phyloP scores from a whole-genome alignment of 1,284 basidiomycete genomes.

The Pyrrhoderma noxium region DNA sequence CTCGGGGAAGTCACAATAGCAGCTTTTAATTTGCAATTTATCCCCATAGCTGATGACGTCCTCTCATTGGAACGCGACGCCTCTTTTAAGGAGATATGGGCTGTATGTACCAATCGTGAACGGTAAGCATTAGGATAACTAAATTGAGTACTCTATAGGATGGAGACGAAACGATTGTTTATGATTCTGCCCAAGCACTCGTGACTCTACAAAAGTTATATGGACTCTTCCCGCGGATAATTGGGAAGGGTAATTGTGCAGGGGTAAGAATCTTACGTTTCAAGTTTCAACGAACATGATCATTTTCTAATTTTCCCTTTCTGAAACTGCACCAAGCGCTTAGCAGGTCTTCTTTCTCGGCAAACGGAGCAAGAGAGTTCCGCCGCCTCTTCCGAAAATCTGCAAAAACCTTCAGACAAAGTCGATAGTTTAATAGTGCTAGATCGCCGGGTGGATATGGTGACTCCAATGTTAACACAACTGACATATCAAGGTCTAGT shows the following conservation, averaged over 20 bases:
- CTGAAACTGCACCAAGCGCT: constrained; percentile 45
- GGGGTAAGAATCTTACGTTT: constrained; percentile 46
- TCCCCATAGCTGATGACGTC: constrained; percentile 87
- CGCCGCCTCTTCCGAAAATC: constrained; percentile 32
- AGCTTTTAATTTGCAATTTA: constrained; percentile 88
- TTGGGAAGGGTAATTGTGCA: constrained; percentile 91
- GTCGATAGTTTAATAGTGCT: constrained; percentile 87
- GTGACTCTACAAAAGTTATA: constrained; percentile 81
- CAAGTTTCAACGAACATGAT: constrained; percentile 11
- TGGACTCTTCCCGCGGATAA: constrained; percentile 85
- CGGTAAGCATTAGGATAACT: not conserved
- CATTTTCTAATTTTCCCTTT: not conserved
- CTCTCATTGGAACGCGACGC: constrained; percentile 81
- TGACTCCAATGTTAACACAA: constrained; percentile 93
- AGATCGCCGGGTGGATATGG: constrained; percentile 91
- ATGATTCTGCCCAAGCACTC: constrained; percentile 83
- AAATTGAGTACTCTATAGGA: constrained; percentile 44
- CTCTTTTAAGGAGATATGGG: constrained; percentile 80
- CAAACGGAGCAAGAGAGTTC: constrained; percentile 40
- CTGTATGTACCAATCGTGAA: constrained; percentile 48
- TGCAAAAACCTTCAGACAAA: constrained; percentile 42
- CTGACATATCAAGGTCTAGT: constrained; percentile 95
- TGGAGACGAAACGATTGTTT: constrained; percentile 89
- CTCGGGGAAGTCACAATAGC: constrained; percentile 82
- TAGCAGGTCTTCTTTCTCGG: constrained; percentile 66